Conservation (phyloP, 2,329 filamentous ascomycete genomes). For the Penicillium sp. region DNA sequence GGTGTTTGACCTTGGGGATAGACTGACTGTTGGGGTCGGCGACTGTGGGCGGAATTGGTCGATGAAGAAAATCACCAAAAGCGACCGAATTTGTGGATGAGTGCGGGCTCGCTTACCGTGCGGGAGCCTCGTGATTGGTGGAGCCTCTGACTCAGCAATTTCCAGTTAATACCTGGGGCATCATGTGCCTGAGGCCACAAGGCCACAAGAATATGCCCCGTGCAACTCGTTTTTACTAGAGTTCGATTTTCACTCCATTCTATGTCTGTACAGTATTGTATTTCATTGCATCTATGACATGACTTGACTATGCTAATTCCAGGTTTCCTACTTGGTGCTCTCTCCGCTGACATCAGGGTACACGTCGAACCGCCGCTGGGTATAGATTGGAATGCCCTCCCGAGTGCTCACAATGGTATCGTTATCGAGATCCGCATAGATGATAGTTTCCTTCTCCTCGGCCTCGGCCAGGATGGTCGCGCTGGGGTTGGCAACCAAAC, state of each 20-base stretch:
- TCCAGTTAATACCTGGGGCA: background rate
- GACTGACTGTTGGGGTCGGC: conserved; percentile 36
- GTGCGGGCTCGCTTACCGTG: conserved; percentile 38
- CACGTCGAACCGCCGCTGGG: conserved; percentile 87
- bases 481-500: conserved; percentile 80
- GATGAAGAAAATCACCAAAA: conserved; percentile 25
- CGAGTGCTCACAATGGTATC: conserved; percentile 68
- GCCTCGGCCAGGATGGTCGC: conserved; percentile 75
- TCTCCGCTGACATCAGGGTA: conserved; percentile 80
- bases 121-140: conserved; percentile 27
- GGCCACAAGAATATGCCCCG: background rate
- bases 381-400: conserved; percentile 75
- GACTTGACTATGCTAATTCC: background rate
- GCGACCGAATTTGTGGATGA: conserved; percentile 29
- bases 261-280: background rate
- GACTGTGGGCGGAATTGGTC: conserved; percentile 39
- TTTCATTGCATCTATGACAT: background rate
- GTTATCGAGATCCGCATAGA: conserved; percentile 65
- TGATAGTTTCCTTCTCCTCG: conserved; percentile 69
- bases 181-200: background rate
- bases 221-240: background rate
- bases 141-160: background rate
- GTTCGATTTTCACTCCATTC: background rate
- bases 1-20: background rate
- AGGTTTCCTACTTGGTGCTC: conserved; percentile 12